Evolutionary conservation across 768 basidiomycete genomes (phyloP).

Genomic region (Tephrocybe sp.): DNA sequence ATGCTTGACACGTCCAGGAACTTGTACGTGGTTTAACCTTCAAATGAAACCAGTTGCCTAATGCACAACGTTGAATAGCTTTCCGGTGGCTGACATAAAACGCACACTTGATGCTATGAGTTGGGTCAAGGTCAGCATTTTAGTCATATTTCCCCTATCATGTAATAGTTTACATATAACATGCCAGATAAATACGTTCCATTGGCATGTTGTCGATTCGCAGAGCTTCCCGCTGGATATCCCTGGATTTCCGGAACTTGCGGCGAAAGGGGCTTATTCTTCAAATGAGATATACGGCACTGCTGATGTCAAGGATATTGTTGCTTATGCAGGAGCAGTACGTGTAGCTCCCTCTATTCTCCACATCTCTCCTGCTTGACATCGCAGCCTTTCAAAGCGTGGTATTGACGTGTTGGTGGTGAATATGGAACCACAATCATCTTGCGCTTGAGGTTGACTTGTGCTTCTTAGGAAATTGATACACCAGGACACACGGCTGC

Average conservation of each 20-base stretch:
- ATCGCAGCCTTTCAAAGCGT: conserved; percentile 41
- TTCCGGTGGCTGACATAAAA: conserved; percentile 62
- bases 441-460: neutral
- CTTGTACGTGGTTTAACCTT: conserved; percentile 44
- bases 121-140: conserved; percentile 57
- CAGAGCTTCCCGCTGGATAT: conserved; percentile 77
- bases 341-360: conserved; percentile 26
- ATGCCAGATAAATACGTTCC: conserved; percentile 65
- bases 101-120: conserved; percentile 77
- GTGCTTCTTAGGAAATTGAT: conserved; percentile 65
- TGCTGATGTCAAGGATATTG: conserved; percentile 55
- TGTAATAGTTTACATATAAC: conserved; percentile 36
- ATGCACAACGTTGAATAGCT: conserved; percentile 34
- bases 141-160: conserved; percentile 47
- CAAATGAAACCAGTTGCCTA: neutral
- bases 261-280: conserved; percentile 70
- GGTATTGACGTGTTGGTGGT: conserved; percentile 74
- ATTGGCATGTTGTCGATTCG: conserved; percentile 83
- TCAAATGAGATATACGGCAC: conserved; percentile 48
- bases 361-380: neutral
- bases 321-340: conserved; percentile 66
- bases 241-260: conserved; percentile 59
- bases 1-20: conserved; percentile 83
- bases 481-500: conserved; percentile 79
- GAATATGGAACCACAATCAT: conserved; percentile 14